These are phyloP conservation scores for Penicillium sp. DNA, from an alignment of 2,329 filamentous ascomycete species.

Conservation along the genomic window DNA sequence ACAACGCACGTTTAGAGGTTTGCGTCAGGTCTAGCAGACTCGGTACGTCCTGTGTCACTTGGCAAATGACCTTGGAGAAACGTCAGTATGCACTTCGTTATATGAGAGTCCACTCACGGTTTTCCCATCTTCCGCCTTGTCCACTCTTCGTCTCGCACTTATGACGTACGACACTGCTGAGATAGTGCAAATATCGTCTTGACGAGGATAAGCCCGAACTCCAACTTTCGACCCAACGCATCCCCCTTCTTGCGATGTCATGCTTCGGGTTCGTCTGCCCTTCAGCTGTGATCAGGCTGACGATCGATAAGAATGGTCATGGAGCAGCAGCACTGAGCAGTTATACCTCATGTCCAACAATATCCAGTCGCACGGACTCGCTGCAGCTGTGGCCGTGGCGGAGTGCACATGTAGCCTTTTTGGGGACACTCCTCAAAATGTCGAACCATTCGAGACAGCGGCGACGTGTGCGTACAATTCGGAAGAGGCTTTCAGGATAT, in stretches of 20 bases:
- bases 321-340: too few species aligned
- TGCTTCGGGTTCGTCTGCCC: too few species aligned
- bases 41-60: background rate
- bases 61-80: background rate
- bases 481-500: too few species aligned
- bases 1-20: too few species aligned
- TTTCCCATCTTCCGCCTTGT: background rate
- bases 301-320: too few species aligned
- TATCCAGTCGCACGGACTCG: too few species aligned
- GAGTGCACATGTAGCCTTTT: background rate
- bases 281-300: too few species aligned
- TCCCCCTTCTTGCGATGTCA: too few species aligned
- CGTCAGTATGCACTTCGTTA: background rate
- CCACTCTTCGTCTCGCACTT: background rate
- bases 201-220: background rate
- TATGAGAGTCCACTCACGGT: background rate
- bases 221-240: background rate
- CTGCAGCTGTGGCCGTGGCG: background rate
- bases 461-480: too few species aligned
- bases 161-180: background rate
- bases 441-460: background rate
- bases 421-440: background rate
- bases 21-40: too few species aligned
- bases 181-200: background rate
- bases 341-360: too few species aligned